Evolutionary conservation across 1,284 basidiomycete species (phyloP).

Genomic region (Fomes fomentarius): DNA sequence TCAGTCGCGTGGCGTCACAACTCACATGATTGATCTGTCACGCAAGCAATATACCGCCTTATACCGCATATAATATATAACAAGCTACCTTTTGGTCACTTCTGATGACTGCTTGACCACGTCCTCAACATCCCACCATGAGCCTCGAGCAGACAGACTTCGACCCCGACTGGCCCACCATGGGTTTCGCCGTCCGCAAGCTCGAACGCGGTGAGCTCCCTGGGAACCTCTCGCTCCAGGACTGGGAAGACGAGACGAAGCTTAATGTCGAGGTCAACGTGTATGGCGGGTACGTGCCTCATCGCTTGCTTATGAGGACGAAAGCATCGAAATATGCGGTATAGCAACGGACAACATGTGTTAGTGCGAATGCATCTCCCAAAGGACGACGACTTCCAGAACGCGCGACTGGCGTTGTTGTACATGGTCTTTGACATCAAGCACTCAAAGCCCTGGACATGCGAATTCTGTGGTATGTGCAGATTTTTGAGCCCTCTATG

Average conservation of each 20-base stretch:
- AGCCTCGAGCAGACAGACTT: not conserved
- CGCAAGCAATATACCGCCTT: no score
- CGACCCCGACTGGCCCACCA: not conserved
- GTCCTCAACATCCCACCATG: no score
- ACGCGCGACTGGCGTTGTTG: slow-evolving; percentile 4
- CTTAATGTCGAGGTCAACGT: slow-evolving; percentile 12
- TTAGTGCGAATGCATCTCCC: slow-evolving; percentile 15
- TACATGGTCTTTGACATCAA: slow-evolving; percentile 13
- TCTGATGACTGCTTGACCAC: no score
- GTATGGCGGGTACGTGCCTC: slow-evolving; percentile 10
- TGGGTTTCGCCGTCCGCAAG: not conserved
- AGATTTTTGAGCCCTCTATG: no score
- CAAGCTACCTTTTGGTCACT: no score
- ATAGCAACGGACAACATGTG: slow-evolving; percentile 11
- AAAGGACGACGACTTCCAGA: slow-evolving; percentile 6
- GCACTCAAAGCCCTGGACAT: slow-evolving; percentile 16
- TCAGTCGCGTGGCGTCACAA: no score
- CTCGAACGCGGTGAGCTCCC: slow-evolving; percentile 10
- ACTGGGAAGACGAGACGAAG: slow-evolving; percentile 11
- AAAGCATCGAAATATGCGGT: not conserved
- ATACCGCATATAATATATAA: no score
- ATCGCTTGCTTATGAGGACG: not conserved
- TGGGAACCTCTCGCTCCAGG: slow-evolving; percentile 5
- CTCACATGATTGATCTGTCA: no score
- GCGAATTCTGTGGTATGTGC: slow-evolving; percentile 13